Evolutionary conservation across 2,329 filamentous ascomycete genomes (phyloP).

Genomic region (Verticillium nonalfalfae): DNA sequence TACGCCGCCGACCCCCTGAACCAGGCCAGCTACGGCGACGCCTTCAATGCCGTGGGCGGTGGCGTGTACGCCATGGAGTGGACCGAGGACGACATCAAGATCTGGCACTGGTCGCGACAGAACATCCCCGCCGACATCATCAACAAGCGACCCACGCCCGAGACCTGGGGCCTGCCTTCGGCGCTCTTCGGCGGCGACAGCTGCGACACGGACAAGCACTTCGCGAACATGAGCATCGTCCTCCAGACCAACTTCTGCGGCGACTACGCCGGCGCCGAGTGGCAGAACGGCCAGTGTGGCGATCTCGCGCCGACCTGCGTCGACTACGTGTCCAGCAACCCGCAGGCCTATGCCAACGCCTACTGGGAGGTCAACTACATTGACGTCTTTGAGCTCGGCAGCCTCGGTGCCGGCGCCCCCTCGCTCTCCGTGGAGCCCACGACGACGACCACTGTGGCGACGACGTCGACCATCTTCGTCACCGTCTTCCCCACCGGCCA

Average conservation of each 20-base stretch:
- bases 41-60: slow-evolving; percentile 64
- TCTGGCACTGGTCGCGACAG: slow-evolving; percentile 71
- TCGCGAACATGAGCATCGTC: slow-evolving; percentile 64
- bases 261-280: slow-evolving; percentile 55
- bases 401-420: slow-evolving; percentile 9
- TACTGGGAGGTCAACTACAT: slow-evolving; percentile 51
- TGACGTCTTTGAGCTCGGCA: slow-evolving; percentile 32
- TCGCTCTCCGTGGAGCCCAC: slow-evolving; percentile 13
- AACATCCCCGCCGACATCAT: slow-evolving; percentile 60
- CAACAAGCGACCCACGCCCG: slow-evolving; percentile 52
- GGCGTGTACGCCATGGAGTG: slow-evolving; percentile 70
- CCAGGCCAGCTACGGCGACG: slow-evolving; percentile 49
- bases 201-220: slow-evolving; percentile 62
- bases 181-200: slow-evolving; percentile 58
- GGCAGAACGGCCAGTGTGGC: slow-evolving; percentile 33
- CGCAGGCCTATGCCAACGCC: slow-evolving; percentile 31
- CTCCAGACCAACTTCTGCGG: slow-evolving; percentile 76
- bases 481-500: slow-evolving; percentile 13
- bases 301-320: slow-evolving; percentile 34
- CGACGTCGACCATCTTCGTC: slow-evolving; percentile 17
- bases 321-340: slow-evolving; percentile 39
- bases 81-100: slow-evolving; percentile 58
- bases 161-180: slow-evolving; percentile 60
- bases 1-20: slow-evolving; percentile 32
- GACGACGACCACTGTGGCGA: slow-evolving; percentile 18